Conservation (phyloP, 108 stramenopile species). For the Nitzschia palea region DNA sequence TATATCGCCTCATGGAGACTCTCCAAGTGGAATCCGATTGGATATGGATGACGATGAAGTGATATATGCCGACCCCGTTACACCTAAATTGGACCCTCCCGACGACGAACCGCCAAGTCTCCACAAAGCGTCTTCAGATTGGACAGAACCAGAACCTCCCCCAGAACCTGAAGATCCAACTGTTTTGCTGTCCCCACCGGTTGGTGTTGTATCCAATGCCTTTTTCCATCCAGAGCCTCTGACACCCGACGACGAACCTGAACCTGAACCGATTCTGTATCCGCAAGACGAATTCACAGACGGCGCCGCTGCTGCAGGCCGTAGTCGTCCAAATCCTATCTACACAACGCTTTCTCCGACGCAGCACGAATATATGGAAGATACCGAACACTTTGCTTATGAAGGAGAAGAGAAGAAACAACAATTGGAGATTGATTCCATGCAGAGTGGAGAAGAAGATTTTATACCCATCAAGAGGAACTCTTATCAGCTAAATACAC, state of each 20-base stretch:
- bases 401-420: conserved; percentile 28
- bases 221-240: neutral
- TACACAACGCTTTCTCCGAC: neutral
- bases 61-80: neutral
- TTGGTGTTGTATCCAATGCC: neutral
- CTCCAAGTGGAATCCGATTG: neutral
- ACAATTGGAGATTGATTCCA: neutral
- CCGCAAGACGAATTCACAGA: neutral
- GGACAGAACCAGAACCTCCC: neutral
- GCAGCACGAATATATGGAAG: neutral
- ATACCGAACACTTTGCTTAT: neutral
- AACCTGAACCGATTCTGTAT: too few relatives aligned
- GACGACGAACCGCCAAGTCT: conserved; percentile 60
- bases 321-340: neutral
- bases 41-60: conserved; percentile 13
- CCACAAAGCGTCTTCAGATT: conserved; percentile 26
- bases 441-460: conserved; percentile 22
- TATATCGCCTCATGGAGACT: neutral
- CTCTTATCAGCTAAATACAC: neutral
- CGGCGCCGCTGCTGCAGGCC: neutral
- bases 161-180: conserved; percentile 17
- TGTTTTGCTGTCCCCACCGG: conserved; percentile 5
- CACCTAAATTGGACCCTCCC: conserved; percentile 41
- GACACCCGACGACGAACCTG: too few relatives aligned
- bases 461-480: conserved; percentile 28